These are phyloP conservation scores for Kokia cookei DNA, from an alignment of 441 rosid genomes.

Conservation along the genomic window DNA sequence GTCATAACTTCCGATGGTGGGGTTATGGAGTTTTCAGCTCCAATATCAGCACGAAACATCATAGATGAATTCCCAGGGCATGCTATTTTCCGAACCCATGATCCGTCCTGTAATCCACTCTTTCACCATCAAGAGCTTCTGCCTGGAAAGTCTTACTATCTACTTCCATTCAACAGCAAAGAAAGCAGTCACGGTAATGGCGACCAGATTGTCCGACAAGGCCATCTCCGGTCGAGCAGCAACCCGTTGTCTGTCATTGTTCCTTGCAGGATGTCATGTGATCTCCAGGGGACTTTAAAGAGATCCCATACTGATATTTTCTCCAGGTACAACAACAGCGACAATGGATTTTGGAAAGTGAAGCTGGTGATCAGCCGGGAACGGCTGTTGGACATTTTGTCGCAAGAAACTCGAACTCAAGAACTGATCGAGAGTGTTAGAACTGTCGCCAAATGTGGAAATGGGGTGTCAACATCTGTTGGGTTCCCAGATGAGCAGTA, in stretches of 20 bases:
- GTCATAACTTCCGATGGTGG: slow-evolving; percentile 56
- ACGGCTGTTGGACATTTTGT: slow-evolving; percentile 59
- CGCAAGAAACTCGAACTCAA: slow-evolving; percentile 51
- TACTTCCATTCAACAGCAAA: slow-evolving; percentile 34
- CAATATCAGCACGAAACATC: slow-evolving; percentile 52
- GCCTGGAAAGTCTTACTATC: slow-evolving; percentile 51
- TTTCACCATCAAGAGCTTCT: slow-evolving; percentile 36
- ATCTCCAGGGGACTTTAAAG: slow-evolving; percentile 42
- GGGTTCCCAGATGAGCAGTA: slow-evolving; percentile 39
- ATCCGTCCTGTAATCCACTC: slow-evolving; percentile 48
- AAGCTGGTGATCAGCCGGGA: slow-evolving; percentile 59
- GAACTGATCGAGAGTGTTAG: slow-evolving; percentile 73
- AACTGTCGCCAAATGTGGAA: slow-evolving; percentile 64
- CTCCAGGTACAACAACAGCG: slow-evolving; percentile 21
- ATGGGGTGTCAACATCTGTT: slow-evolving; percentile 23
- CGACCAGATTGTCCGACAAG: slow-evolving; percentile 26
- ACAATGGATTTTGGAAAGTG: slow-evolving; percentile 67
- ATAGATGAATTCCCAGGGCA: slow-evolving; percentile 50
- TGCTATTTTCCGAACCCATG: slow-evolving; percentile 42
- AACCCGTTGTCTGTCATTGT: slow-evolving; percentile 27
- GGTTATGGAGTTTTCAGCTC: slow-evolving; percentile 47
- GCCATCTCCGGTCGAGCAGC: slow-evolving; percentile 57
- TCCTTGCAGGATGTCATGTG: slow-evolving; percentile 62
- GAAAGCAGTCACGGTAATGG: neutral
- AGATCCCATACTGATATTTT: slow-evolving; percentile 57